Evolutionary conservation across 305 asterid genomes (phyloP).

Genomic region (Solanum hybrid): DNA sequence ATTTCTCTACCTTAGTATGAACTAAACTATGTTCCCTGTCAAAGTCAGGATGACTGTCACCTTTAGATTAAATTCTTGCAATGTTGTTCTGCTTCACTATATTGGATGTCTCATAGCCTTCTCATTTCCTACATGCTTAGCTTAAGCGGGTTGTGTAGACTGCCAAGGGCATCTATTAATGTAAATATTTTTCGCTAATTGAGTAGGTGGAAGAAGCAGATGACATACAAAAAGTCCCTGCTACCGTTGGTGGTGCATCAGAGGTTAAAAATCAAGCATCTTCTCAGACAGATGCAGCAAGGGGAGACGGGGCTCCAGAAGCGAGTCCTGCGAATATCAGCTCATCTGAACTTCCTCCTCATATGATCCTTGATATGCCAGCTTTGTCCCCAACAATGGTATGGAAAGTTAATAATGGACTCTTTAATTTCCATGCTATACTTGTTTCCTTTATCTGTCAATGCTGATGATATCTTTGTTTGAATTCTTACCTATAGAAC

Average conservation of each 20-base stretch:
- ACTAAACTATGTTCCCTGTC: neutral
- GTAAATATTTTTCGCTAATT: constrained; percentile 29
- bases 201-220: constrained; percentile 82
- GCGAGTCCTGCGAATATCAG: constrained; percentile 45
- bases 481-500: constrained; percentile 40
- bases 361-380: constrained; percentile 85
- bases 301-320: constrained; percentile 36
- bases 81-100: neutral
- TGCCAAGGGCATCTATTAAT: constrained; percentile 15
- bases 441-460: neutral
- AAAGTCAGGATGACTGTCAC: no score
- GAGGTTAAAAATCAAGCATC: constrained; percentile 38
- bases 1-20: neutral
- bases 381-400: constrained; percentile 99
- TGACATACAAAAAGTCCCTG: constrained; percentile 64
- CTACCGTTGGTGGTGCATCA: constrained; percentile 35
- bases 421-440: constrained; percentile 5
- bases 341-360: constrained; percentile 87
- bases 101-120: neutral
- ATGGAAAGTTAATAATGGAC: constrained; percentile 14
- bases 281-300: constrained; percentile 29
- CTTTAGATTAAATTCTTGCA: neutral
- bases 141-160: constrained; percentile 1
- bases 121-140: neutral
- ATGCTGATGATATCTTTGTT: constrained; percentile 12